Percentiles rank a stretch among this genome's conserved stretches.
These are phyloP conservation scores for Globisporangium heterothallicum DNA, from an alignment of 352 stramenopile genomes.

Conservation along the genomic window DNA sequence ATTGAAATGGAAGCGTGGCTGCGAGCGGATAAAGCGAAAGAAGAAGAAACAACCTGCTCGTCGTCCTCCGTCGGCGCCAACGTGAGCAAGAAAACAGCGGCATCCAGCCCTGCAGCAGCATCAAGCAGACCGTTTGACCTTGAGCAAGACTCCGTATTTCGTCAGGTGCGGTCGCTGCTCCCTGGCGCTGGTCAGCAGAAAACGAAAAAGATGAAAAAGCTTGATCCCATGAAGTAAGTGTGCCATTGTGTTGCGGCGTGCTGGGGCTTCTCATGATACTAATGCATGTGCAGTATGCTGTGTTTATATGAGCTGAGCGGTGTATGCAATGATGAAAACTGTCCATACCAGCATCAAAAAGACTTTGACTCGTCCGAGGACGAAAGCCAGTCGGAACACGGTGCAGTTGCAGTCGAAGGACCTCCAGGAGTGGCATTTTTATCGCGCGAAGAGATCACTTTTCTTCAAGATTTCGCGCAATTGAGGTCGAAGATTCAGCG, in stretches of 20 bases:
- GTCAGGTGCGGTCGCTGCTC: slow-evolving; percentile 23
- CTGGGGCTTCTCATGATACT: background rate
- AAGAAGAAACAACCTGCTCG: background rate
- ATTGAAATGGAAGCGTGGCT: slow-evolving; percentile 27
- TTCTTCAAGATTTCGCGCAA: slow-evolving; percentile 36
- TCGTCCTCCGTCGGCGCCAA: background rate
- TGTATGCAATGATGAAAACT: slow-evolving; percentile 72
- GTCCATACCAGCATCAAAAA: slow-evolving; percentile 53
- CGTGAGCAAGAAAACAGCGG: slow-evolving; percentile 12
- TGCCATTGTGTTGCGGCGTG: too few species aligned
- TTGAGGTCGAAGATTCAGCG: slow-evolving; percentile 25
- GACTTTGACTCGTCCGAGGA: slow-evolving; percentile 29
- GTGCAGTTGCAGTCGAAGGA: background rate
- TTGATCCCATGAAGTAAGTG: slow-evolving; percentile 58
- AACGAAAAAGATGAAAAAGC: slow-evolving; percentile 10
- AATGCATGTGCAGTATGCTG: slow-evolving; percentile 32
- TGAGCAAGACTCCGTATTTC: slow-evolving; percentile 15
- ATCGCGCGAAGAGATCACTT: slow-evolving; percentile 21
- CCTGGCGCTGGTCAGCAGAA: background rate
- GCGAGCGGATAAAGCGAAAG: background rate
- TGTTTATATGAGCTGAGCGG: slow-evolving; percentile 74
- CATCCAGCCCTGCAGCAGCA: background rate
- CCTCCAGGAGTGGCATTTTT: background rate
- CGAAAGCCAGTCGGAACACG: slow-evolving; percentile 4
- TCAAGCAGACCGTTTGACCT: slow-evolving; percentile 8